A percentile compares a stretch with the other conserved stretches of the same genome.
These are phyloP conservation scores for Ceratobasidium theobromae DNA, from an alignment of 1,284 basidiomycete genomes.

Conservation along the genomic window DNA sequence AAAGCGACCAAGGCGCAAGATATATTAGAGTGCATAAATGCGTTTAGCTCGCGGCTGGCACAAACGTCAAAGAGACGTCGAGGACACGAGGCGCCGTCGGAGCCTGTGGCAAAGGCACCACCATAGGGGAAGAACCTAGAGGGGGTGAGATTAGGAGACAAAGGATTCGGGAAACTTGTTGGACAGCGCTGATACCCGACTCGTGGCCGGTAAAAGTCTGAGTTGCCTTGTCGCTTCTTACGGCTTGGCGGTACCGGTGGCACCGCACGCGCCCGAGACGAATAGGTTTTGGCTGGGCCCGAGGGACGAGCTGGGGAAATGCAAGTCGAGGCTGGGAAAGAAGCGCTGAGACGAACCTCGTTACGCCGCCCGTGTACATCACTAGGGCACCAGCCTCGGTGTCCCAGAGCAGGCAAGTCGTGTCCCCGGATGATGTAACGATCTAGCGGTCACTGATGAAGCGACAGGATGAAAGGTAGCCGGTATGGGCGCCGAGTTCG, in stretches of 20 bases:
- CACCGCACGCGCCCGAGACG: constrained; percentile 97
- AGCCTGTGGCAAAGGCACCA: constrained; percentile 97
- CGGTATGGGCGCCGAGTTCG: constrained; percentile 94
- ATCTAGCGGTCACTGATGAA: constrained; percentile 99
- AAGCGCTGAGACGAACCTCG: constrained; percentile 67
- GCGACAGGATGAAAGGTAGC: constrained; percentile 96
- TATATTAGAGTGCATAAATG: constrained; percentile 97
- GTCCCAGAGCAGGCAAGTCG: constrained; percentile 99
- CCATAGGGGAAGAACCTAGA: constrained; percentile 92
- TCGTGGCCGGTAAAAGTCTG: constrained; percentile 99
- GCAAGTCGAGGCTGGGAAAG: neutral
- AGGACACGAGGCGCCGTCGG: constrained; percentile 98
- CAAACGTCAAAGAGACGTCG: constrained; percentile 97
- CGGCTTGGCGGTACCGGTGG: constrained; percentile 98
- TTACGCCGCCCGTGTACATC: constrained; percentile 97
- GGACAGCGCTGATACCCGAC: constrained; percentile 98
- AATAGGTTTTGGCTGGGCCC: constrained; percentile 94
- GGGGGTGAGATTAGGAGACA: neutral
- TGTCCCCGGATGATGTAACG: constrained; percentile 95
- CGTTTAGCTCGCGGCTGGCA: constrained; percentile 94
- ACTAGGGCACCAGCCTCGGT: constrained; percentile 94
- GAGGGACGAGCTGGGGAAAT: constrained; percentile 74
- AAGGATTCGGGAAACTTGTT: constrained; percentile 57
- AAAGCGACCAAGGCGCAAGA: constrained; percentile 97
- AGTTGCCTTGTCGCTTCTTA: constrained; percentile 92